Base-by-base conservation (phyloP, 2,329 filamentous ascomycete species). In the Alternaria panax region DNA sequence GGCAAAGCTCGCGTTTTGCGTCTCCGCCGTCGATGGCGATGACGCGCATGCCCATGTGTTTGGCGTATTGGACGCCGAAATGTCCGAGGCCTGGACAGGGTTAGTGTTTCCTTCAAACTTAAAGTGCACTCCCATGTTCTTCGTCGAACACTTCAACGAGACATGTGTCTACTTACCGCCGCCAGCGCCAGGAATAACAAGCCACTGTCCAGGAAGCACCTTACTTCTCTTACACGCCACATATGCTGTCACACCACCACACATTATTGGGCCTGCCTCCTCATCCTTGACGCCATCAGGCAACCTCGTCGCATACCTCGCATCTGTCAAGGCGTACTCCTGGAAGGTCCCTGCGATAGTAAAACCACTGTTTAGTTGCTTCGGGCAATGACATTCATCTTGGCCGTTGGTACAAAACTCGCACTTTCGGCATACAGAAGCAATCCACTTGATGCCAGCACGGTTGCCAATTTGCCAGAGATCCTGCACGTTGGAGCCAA, bases 391-490 rank as follows among this genome's bases (percentile, higher is more conserved):
- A n/a, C 59, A 82, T 71, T 83, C 81, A 36, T 71, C 74, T 24
- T 81, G 81, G 2, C 88, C 85, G 74, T 90, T 79, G 70, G 80
- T 88, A 82, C 93, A 97, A 84, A 91, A 96, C 68, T 87, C 84
- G 82, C 93, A 97, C 64, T 83, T 79, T 60, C 95, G 83, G 80
- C 93, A 97, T 38, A 90, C 88, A 65, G 91, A 90, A 78, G 96
- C 94, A 75, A 96, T 84, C 92, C 92, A 97, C 84, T 82, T 80
- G 57, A 80, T 73, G 6, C 85, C 85, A 2, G 80, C 85, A 24
- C 85, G 76, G 61, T 87, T 83, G 5, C 85, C 85, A 1, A 66
- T 28, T 46, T 92, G 82, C 71, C 72, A 74, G 22, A 64, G 50
- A 70, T 94, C 90, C 12, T 85, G 81, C 63, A 95, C 92, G 41